These are phyloP conservation scores for Bruguiera gymnorhiza DNA, from an alignment of 345 rosid genomes.

Conservation along the genomic window DNA sequence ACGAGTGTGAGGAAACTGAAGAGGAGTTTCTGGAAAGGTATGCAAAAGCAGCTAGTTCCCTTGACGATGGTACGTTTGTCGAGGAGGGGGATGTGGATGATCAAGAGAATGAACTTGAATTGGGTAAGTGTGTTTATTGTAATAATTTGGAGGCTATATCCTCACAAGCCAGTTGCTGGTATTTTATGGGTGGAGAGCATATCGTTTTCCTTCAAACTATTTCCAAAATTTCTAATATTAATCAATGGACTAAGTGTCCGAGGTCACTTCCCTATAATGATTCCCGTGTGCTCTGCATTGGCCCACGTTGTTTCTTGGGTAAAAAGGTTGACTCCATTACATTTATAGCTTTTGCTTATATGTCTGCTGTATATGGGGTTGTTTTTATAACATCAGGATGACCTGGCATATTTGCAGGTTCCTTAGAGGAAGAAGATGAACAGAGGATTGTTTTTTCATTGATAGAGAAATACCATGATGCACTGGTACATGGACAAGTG, in stretches of 20 bases:
- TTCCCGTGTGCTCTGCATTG: neutral
- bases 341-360: neutral
- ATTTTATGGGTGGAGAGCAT: too few species aligned
- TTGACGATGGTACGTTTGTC: conserved; percentile 42
- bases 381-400: neutral
- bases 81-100: conserved; percentile 76
- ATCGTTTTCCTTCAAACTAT: too few species aligned
- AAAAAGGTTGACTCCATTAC: too few species aligned
- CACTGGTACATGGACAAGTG: conserved; percentile 38
- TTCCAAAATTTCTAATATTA: too few species aligned
- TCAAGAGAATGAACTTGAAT: conserved; percentile 56
- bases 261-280: neutral
- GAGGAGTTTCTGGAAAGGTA: conserved; percentile 81
- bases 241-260: neutral
- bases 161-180: too few species aligned
- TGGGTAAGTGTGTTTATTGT: conserved; percentile 42
- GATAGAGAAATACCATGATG: conserved; percentile 37
- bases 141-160: too few species aligned
- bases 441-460: conserved; percentile 28
- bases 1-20: conserved; percentile 76
- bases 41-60: conserved; percentile 65
- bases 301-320: neutral
- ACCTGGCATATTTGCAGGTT: conserved; percentile 35
- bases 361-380: neutral
- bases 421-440: conserved; percentile 42